phyloP scores from a whole-genome alignment of 495 filamentous ascomycete genomes.

The Penicillium maclennaniae region DNA sequence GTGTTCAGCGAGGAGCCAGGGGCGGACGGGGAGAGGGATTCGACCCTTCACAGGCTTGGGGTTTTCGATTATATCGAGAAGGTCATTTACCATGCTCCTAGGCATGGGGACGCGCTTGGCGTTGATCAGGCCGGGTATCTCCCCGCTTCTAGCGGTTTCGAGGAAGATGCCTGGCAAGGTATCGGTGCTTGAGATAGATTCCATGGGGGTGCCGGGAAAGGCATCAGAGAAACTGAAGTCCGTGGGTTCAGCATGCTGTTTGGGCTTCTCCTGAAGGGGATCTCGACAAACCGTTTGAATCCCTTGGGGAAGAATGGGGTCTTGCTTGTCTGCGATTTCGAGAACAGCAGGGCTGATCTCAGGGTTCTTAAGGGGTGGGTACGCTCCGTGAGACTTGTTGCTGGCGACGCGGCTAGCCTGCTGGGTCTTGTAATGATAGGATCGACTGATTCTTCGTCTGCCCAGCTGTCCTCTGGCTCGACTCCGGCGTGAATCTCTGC shows the following conservation, averaged over 20 bases:
- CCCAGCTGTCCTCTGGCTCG: neutral
- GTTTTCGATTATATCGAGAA: constrained; percentile 1
- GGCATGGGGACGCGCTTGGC: constrained; percentile 10
- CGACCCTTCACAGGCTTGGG: neutral
- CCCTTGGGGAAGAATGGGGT: constrained; percentile 10
- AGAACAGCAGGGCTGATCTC: neutral
- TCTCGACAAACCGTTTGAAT: constrained; percentile 15
- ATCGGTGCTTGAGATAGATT: neutral
- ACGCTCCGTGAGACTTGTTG: neutral
- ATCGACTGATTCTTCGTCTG: neutral
- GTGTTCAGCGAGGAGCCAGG: neutral
- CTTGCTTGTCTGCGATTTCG: constrained; percentile 2
- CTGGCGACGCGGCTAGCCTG: neutral
- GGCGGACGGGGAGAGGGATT: neutral
- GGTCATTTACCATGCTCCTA: neutral
- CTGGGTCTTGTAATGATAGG: neutral
- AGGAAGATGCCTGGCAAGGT: neutral
- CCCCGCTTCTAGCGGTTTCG: neutral
- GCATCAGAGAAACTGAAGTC: constrained; percentile 10
- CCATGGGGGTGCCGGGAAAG: neutral
- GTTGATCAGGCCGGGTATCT: neutral
- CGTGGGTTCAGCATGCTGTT: constrained; percentile 5
- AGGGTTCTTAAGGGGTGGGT: neutral
- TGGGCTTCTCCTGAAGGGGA: neutral
- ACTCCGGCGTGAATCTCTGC: neutral